Evolutionary conservation across 192 early-diverging fungal genomes (phyloP).

Genomic region (Linnemannia exigua): DNA sequence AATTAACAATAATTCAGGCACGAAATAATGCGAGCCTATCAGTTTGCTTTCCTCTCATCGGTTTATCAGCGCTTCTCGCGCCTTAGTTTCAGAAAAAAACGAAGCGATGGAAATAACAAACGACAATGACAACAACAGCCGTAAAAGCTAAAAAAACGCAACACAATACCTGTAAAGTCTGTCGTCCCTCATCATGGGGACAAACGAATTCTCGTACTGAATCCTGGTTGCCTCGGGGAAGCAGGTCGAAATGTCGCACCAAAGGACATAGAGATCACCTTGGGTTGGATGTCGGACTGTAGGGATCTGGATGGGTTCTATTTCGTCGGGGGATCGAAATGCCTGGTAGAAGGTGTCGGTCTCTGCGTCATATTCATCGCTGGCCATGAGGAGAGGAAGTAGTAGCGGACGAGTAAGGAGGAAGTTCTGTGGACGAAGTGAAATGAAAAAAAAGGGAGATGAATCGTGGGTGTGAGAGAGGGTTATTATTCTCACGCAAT

Average conservation of each 20-base stretch:
- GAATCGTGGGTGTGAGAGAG: too few relatives aligned
- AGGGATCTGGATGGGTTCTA: background rate
- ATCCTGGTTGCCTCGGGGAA: background rate
- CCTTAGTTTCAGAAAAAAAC: too few relatives aligned
- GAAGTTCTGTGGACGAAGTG: too few relatives aligned
- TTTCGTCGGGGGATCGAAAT: background rate
- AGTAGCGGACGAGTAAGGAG: too few relatives aligned
- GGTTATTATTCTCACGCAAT: too few relatives aligned
- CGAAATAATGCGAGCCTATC: background rate
- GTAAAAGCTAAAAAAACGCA: too few relatives aligned
- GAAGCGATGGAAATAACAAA: too few relatives aligned
- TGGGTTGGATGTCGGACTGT: background rate
- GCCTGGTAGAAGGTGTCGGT: background rate
- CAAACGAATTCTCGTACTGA: background rate
- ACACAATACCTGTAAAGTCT: background rate
- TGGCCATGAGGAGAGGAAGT: too few relatives aligned
- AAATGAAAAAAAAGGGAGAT: too few relatives aligned
- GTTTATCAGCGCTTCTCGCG: too few relatives aligned
- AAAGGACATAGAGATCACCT: background rate
- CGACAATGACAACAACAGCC: too few relatives aligned
- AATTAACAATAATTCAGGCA: background rate
- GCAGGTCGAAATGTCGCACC: background rate
- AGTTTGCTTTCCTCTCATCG: background rate
- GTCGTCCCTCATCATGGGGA: background rate
- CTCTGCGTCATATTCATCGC: too few relatives aligned